Evolutionary conservation across 192 early-diverging fungal species (phyloP), one percentile per base, ranked within the genome.

Genomic region (Tieghemiomyces parasiticus): DNA sequence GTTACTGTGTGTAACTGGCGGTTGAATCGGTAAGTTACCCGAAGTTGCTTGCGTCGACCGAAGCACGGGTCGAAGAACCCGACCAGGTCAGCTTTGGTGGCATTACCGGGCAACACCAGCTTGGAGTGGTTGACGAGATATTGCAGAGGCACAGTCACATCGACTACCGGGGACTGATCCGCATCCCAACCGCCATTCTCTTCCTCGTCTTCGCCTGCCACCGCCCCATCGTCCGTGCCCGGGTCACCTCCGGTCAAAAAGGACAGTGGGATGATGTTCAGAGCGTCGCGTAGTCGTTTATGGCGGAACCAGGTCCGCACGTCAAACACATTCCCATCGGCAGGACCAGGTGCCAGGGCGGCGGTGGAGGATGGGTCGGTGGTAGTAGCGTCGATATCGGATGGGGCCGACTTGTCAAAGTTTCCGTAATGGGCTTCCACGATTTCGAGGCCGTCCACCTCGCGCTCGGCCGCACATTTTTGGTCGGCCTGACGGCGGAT

Each of bases 51-150:
- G 22, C 67, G 63, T 58, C 85, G 85, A 35, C 92, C 92, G 59
- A 95, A 80, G 63, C 91, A 91, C 28, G 95, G 92, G 69, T 98
- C 93, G 62, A 90, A 95, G 69, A 98, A 98, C 3, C 95, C 95
- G 33, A 91, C 74, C 61, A 98, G 74, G 61, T 87, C 85, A 26
- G 81, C 86, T 81, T 95, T 95, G 64, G 91, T 87, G 63, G 82
- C 80, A 33, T 88, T 85, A 19, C 82, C 87, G 9, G 86, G 84
- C 61, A 99, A 86, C 22, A 86, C 86, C 60, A 99, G 74, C 71
- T 96, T 87, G 28, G 87, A 87, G 46, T 89, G 79, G 60, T 78
- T 74, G 16, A 97, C 88, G 34, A 97, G 70, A 4, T 82, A 77
- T 58, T 95, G 92, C 4, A 97, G 72, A 34, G 90, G 79, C 33